These are phyloP conservation scores for Saccharomyces hybrid DNA, from an alignment of 1,139 yeast genomes.

Conservation along the genomic window DNA sequence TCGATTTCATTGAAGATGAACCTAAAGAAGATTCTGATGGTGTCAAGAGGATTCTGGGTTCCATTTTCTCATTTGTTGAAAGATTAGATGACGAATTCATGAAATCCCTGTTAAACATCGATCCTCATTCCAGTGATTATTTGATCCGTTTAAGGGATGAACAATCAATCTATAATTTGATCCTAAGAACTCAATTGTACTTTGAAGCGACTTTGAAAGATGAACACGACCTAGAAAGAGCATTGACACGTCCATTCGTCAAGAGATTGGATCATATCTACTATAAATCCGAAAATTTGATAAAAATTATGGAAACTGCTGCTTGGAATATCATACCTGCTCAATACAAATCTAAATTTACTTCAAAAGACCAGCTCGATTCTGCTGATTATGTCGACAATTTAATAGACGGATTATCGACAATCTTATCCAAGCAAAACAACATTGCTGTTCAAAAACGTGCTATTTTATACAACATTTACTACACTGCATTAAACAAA, in stretches of 20 bases:
- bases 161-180: conserved; percentile 61
- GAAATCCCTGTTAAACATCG: conserved; percentile 77
- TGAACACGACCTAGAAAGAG: conserved; percentile 45
- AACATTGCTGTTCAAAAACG: conserved; percentile 68
- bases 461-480: conserved; percentile 79
- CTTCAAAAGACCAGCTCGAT: conserved; percentile 26
- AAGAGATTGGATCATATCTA: conserved; percentile 90
- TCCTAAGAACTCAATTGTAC: conserved; percentile 81
- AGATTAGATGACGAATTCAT: conserved; percentile 93
- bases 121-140: conserved; percentile 93
- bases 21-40: conserved; percentile 66
- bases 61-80: conserved; percentile 79
- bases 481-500: conserved; percentile 85
- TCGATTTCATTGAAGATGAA: conserved; percentile 75
- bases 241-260: conserved; percentile 66
- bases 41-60: conserved; percentile 69
- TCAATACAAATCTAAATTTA: conserved; percentile 21
- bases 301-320: conserved; percentile 56
- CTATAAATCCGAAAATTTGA: conserved; percentile 79
- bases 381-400: conserved; percentile 40
- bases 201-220: conserved; percentile 55
- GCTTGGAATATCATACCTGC: conserved; percentile 56
- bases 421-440: conserved; percentile 57
- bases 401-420: conserved; percentile 59
- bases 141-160: conserved; percentile 88